These are phyloP conservation scores for Penicillium riverlandense DNA, from an alignment of 495 filamentous ascomycete species.

Conservation along the genomic window DNA sequence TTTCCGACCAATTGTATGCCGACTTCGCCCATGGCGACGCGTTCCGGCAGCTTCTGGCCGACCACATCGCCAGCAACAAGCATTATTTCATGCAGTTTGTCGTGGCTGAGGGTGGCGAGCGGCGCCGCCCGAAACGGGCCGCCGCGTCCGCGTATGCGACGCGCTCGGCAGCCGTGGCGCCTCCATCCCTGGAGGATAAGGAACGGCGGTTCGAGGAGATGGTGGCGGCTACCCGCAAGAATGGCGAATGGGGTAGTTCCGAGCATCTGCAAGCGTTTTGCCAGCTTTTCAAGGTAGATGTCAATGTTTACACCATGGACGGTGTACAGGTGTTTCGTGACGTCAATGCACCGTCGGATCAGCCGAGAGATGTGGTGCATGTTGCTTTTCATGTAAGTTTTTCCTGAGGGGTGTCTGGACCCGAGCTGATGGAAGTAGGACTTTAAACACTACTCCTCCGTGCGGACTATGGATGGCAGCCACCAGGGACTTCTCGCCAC, in stretches of 20 bases:
- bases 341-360: conserved; percentile 36
- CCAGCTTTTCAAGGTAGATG: conserved; percentile 51
- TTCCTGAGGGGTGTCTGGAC: neutral
- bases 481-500: conserved; percentile 39
- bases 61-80: conserved; percentile 54
- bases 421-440: conserved; percentile 2
- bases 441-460: conserved; percentile 72
- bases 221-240: conserved; percentile 52
- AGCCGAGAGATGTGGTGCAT: conserved; percentile 41
- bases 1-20: conserved; percentile 69
- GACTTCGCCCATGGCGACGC: conserved; percentile 48
- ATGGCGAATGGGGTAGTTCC: conserved; percentile 64
- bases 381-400: conserved; percentile 67
- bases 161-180: conserved; percentile 28
- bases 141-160: conserved; percentile 36
- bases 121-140: conserved; percentile 57
- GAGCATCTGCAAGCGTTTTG: conserved; percentile 67
- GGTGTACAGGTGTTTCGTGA: conserved; percentile 38
- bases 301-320: conserved; percentile 55
- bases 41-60: conserved; percentile 54
- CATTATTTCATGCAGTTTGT: conserved; percentile 64
- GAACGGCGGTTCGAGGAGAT: conserved; percentile 57
- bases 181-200: conserved; percentile 48
- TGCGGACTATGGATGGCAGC: conserved; percentile 54
- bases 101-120: conserved; percentile 49